Evolutionary conservation across 768 basidiomycete species (phyloP).

Genomic region (Psilocybe subaeruginosa): DNA sequence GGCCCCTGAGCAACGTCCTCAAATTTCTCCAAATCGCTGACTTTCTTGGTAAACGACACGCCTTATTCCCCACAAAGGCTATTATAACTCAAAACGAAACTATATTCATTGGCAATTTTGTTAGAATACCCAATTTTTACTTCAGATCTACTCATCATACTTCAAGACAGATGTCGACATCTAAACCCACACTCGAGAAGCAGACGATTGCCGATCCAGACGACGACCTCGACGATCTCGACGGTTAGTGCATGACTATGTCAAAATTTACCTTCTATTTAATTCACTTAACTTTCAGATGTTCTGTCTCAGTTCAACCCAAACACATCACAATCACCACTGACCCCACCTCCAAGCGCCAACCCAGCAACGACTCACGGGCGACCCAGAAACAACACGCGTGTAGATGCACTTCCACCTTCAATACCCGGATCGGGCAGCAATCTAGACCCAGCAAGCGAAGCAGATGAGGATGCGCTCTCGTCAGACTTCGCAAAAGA

Average conservation of each 20-base stretch:
- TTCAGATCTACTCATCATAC: too few relatives aligned
- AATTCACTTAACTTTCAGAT: conserved; percentile 30
- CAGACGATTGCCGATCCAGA: conserved; percentile 29
- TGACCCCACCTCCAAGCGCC: conserved; percentile 31
- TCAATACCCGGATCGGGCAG: conserved; percentile 38
- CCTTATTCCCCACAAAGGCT: too few relatives aligned
- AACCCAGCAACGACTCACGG: conserved; percentile 27
- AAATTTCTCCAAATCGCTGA: background rate
- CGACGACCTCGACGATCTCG: conserved; percentile 73
- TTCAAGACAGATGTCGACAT: background rate
- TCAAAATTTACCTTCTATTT: conserved; percentile 1
- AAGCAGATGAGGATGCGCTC: conserved; percentile 42
- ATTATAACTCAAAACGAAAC: too few relatives aligned
- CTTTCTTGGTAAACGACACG: too few relatives aligned
- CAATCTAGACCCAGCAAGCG: conserved; percentile 28
- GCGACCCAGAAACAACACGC: conserved; percentile 51
- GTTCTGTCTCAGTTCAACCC: conserved; percentile 48
- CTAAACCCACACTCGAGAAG: conserved; percentile 24
- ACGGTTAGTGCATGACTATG: conserved; percentile 37
- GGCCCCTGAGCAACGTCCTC: background rate
- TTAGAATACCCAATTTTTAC: too few relatives aligned
- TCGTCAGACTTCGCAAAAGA: conserved; percentile 47
- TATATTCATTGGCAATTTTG: too few relatives aligned
- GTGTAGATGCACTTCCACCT: conserved; percentile 43
- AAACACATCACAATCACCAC: conserved; percentile 4